phyloP scores from a whole-genome alignment of 495 filamentous ascomycete species.

The Mycothermus thermophilus region DNA sequence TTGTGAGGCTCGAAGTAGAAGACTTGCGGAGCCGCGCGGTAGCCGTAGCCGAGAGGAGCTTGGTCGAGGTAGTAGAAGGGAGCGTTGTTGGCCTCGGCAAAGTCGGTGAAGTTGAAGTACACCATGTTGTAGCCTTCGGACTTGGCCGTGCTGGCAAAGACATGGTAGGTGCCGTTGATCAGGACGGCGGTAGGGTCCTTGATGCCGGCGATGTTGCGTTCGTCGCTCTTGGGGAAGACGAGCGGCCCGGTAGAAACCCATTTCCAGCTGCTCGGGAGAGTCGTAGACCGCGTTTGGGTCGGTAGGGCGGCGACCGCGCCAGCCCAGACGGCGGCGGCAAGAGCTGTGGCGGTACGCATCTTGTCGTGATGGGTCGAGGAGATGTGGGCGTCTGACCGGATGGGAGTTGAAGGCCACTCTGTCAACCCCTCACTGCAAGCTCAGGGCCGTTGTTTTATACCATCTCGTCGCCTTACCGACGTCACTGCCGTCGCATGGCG shows the following conservation, averaged over 20 bases:
- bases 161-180: slow-evolving; percentile 17
- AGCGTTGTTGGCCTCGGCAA: slow-evolving; percentile 6
- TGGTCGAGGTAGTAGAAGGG: slow-evolving; percentile 15
- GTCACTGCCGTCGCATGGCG: no score
- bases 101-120: slow-evolving; percentile 15
- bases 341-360: background rate
- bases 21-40: slow-evolving; percentile 15
- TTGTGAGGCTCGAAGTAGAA: slow-evolving; percentile 16
- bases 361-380: background rate
- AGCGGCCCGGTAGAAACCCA: slow-evolving; percentile 14
- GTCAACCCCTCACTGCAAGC: no score
- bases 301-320: background rate
- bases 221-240: slow-evolving; percentile 13
- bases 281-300: no score
- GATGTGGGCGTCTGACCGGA: no score
- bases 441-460: no score
- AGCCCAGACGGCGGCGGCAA: slow-evolving; percentile 1
- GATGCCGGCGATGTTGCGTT: slow-evolving; percentile 12
- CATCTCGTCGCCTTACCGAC: no score
- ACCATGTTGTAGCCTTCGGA: slow-evolving; percentile 13
- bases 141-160: slow-evolving; percentile 15
- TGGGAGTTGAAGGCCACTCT: no score
- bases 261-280: slow-evolving; percentile 6
- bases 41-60: slow-evolving; percentile 11
- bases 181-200: slow-evolving; percentile 15